phyloP scores from a whole-genome alignment of 495 filamentous ascomycete genomes.

The Neurospora sp. region DNA sequence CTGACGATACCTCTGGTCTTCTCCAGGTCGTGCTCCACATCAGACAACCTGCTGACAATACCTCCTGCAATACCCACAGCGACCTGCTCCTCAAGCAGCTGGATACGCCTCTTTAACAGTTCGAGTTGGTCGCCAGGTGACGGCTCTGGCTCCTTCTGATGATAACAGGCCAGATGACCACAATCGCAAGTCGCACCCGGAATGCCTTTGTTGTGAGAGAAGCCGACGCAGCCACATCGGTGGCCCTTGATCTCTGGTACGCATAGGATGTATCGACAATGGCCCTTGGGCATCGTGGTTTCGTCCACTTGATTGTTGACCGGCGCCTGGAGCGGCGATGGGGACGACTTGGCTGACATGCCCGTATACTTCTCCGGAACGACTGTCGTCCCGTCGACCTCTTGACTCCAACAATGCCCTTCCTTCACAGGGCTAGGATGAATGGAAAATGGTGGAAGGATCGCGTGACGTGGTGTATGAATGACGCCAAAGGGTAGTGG shows the following conservation, averaged over 20 bases:
- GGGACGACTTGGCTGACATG: constrained; percentile 18
- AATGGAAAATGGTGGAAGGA: neutral
- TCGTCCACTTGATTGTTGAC: constrained; percentile 23
- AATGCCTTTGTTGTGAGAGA: constrained; percentile 39
- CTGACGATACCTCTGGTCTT: constrained; percentile 21
- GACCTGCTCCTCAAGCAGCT: constrained; percentile 37
- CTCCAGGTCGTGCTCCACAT: constrained; percentile 29
- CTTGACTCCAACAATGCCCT: neutral
- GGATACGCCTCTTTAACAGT: constrained; percentile 33
- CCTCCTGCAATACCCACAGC: constrained; percentile 15
- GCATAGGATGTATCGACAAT: constrained; percentile 46
- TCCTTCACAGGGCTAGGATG: neutral
- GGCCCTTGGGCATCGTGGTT: constrained; percentile 36
- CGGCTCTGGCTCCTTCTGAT: constrained; percentile 32
- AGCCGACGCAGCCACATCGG: constrained; percentile 44
- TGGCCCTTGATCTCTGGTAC: constrained; percentile 43
- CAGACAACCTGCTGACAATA: neutral
- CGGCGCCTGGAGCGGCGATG: constrained; percentile 22
- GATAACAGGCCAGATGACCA: constrained; percentile 46
- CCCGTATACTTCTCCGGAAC: neutral
- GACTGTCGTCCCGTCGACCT: neutral
- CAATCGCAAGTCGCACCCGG: constrained; percentile 43
- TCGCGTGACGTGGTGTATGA: neutral
- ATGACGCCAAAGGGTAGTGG: neutral
- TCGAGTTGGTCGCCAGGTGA: constrained; percentile 29